Conservation (phyloP, 23 red algal species). For the Gracilaria gracilis region DNA sequence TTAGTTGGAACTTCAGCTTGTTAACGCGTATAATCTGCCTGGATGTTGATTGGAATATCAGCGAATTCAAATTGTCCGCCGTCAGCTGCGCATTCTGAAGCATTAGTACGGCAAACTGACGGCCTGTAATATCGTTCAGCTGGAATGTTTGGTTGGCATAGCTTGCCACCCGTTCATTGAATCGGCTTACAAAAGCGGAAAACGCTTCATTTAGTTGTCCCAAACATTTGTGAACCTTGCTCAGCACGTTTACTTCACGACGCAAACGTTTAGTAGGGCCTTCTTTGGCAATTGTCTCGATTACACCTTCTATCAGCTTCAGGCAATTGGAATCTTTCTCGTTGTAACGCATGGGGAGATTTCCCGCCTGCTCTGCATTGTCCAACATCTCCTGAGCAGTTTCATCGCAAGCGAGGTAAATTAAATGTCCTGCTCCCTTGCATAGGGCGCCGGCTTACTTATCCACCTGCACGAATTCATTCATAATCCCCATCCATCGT, state of each 20-base stretch:
- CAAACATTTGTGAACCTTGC: background rate
- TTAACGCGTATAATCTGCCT: no score
- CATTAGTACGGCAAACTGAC: slow-evolving; percentile 28
- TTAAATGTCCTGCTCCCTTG: background rate
- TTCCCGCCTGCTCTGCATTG: background rate
- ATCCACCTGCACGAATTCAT: background rate
- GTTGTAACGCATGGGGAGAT: slow-evolving; percentile 2
- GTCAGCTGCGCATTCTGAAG: slow-evolving; percentile 26
- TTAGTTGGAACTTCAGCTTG: no score
- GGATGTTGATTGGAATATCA: slow-evolving; percentile 18
- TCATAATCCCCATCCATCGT: background rate
- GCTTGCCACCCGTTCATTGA: background rate
- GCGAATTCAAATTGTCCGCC: slow-evolving; percentile 35
- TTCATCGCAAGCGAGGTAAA: slow-evolving; percentile 36
- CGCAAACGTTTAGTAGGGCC: background rate
- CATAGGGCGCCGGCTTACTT: background rate
- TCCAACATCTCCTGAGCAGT: slow-evolving; percentile 9
- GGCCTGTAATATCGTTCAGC: background rate
- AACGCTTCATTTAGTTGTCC: background rate
- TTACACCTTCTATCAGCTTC: slow-evolving; percentile 15
- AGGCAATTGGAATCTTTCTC: background rate
- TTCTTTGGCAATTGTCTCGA: slow-evolving; percentile 21
- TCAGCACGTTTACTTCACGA: slow-evolving; percentile 4
- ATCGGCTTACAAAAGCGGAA: background rate
- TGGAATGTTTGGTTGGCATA: background rate